Conservation (phyloP, 345 rosid species). For the Hibiscus trionum region DNA sequence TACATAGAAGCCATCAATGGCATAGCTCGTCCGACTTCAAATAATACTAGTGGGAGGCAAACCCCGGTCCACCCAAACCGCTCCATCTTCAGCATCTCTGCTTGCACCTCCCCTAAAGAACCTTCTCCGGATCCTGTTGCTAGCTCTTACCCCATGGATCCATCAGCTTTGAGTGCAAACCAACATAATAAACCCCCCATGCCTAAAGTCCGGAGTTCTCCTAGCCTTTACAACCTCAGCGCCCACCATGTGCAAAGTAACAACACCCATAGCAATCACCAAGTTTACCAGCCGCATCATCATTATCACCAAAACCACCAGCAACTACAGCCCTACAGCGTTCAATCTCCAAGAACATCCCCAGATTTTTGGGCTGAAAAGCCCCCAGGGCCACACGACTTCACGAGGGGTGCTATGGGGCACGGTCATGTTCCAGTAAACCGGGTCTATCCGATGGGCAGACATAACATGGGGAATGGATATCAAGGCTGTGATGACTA, state of each 20-base stretch:
- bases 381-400: conserved; percentile 14
- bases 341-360: conserved; percentile 26
- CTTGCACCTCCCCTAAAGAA: conserved; percentile 55
- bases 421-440: conserved; percentile 9
- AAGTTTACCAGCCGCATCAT: conserved; percentile 23
- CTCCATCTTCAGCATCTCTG: conserved; percentile 43
- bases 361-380: conserved; percentile 24
- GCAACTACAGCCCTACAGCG: conserved; percentile 13
- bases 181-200: conserved; percentile 26
- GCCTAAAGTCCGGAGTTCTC: conserved; percentile 71
- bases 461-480: conserved; percentile 27
- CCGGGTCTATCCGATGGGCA: conserved; percentile 15
- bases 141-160: conserved; percentile 27
- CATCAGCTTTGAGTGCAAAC: conserved; percentile 6
- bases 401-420: conserved; percentile 16
- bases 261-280: conserved; percentile 8
- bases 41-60: conserved; percentile 14
- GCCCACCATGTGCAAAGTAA: conserved; percentile 11
- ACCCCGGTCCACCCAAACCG: conserved; percentile 27
- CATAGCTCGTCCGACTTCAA: conserved; percentile 19
- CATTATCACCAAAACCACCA: conserved; percentile 25
- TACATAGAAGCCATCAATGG: conserved; percentile 85
- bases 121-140: conserved; percentile 45
- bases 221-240: conserved; percentile 41
- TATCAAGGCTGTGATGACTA: conserved; percentile 26